Percentiles rank a stretch among this genome's conserved stretches.
phyloP scores from a whole-genome alignment of 768 basidiomycete species.

The Pleurotus eryngii region DNA sequence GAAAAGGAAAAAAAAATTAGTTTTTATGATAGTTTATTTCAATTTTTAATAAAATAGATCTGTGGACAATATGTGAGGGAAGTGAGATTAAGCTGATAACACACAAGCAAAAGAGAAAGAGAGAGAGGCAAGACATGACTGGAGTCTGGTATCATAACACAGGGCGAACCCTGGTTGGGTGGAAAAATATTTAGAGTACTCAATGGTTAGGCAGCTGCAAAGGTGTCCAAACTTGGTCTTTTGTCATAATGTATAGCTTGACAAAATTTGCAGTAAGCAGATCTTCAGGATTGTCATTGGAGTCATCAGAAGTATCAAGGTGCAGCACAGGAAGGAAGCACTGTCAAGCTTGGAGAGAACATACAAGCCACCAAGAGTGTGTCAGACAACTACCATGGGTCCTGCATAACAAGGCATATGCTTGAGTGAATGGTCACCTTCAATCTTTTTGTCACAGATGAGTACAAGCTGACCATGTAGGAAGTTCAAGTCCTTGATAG shows the following conservation, averaged over 20 bases:
- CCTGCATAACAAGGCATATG: too few relatives aligned
- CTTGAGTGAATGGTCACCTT: conserved; percentile 10
- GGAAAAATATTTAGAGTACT: not conserved
- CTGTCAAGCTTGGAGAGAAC: conserved; percentile 16
- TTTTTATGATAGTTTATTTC: too few relatives aligned
- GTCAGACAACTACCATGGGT: too few relatives aligned
- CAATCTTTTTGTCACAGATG: conserved; percentile 27
- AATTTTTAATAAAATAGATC: too few relatives aligned
- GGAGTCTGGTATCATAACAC: too few relatives aligned
- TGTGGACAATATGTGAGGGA: too few relatives aligned
- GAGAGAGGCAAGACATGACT: too few relatives aligned
- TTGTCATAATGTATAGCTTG: not conserved
- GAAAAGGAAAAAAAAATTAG: too few relatives aligned
- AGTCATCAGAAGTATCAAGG: not conserved
- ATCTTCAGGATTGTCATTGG: not conserved
- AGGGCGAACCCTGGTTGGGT: not conserved
- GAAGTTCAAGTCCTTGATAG: conserved; percentile 20
- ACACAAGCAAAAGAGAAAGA: too few relatives aligned
- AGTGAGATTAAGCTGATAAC: too few relatives aligned
- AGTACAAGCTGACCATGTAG: conserved; percentile 28
- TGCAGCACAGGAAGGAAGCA: not conserved
- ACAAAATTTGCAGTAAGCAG: too few relatives aligned
- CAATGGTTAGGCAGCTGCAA: not conserved
- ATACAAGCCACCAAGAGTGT: too few relatives aligned
- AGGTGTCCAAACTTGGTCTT: not conserved